These are phyloP conservation scores for Tetrahymena borealis DNA, from an alignment of 73 alveolate species.

Conservation along the genomic window DNA sequence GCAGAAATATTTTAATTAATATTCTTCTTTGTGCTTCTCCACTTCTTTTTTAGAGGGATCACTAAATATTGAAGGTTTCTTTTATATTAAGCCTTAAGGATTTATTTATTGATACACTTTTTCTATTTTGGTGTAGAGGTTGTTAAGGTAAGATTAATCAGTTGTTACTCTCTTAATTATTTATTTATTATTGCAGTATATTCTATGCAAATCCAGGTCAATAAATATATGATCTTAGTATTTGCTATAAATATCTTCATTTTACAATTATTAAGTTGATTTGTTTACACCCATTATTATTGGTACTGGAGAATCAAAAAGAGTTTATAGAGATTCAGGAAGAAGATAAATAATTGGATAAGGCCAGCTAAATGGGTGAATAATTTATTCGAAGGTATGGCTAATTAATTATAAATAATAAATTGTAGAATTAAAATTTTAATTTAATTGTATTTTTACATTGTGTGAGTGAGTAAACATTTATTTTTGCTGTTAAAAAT, in stretches of 20 bases:
- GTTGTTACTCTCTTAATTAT: not conserved
- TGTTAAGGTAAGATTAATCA: constrained; percentile 1
- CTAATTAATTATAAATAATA: not conserved
- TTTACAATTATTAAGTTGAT: not conserved
- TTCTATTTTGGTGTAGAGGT: not conserved
- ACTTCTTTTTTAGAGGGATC: not conserved
- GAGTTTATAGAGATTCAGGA: constrained; percentile 7
- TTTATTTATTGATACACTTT: not conserved
- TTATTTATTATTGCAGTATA: not conserved
- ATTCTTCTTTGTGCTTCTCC: not conserved
- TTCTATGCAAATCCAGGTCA: constrained; percentile 21
- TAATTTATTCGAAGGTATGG: constrained; percentile 20
- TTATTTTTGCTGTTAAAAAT: constrained; percentile 1
- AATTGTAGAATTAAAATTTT: not conserved
- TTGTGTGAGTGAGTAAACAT: not conserved
- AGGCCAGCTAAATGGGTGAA: constrained; percentile 20
- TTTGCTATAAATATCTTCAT: not conserved
- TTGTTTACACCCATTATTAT: constrained; percentile 26
- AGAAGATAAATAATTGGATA: constrained; percentile 15
- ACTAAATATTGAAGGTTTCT: not conserved
- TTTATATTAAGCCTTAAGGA: not conserved
- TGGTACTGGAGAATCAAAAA: constrained; percentile 38
- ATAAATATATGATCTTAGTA: not conserved
- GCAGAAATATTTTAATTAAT: not conserved
- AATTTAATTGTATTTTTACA: not conserved